Evolutionary conservation across 805 yeast genomes (phyloP).

Genomic region (baker's yeast (Saccharomyces cerevisiae)): DNA sequence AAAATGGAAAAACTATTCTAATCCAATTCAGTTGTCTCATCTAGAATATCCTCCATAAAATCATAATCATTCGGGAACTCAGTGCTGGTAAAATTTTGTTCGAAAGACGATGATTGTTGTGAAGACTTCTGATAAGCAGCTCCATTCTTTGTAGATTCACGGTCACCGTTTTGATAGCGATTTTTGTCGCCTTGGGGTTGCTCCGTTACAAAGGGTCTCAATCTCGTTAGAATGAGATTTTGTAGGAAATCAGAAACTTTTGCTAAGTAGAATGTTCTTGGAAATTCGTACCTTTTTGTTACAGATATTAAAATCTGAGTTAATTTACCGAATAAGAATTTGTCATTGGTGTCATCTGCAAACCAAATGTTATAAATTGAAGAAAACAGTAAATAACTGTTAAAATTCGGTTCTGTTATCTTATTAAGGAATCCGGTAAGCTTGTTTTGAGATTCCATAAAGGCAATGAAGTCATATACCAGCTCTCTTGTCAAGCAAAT

Average conservation of each 20-base stretch:
- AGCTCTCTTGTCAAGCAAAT: constrained; percentile 12
- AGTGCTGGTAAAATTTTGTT: neutral
- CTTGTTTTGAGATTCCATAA: constrained; percentile 14
- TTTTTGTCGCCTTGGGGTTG: neutral
- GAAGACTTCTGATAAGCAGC: neutral
- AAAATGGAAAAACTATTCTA: neutral
- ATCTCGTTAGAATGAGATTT: neutral
- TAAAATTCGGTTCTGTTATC: constrained; percentile 10
- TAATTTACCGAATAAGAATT: constrained; percentile 11
- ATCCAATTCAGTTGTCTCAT: neutral
- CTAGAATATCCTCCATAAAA: neutral
- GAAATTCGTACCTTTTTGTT: constrained; percentile 6
- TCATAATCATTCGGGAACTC: neutral
- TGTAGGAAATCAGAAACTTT: constrained; percentile 2
- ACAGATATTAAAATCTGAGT: constrained; percentile 9
- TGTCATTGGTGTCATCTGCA: constrained; percentile 8
- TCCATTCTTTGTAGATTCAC: neutral
- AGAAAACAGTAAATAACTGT: constrained; percentile 3
- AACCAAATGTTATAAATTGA: constrained; percentile 10
- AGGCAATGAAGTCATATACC: constrained; percentile 11
- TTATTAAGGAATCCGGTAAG: constrained; percentile 10
- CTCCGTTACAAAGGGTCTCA: neutral
- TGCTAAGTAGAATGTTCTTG: constrained; percentile 8
- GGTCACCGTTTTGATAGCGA: neutral
- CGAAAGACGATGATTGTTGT: neutral